Evolutionary conservation across 140 eudicot species (phyloP), one percentile per base, ranked within the genome.

Genomic region (Stevia rebaudiana): DNA sequence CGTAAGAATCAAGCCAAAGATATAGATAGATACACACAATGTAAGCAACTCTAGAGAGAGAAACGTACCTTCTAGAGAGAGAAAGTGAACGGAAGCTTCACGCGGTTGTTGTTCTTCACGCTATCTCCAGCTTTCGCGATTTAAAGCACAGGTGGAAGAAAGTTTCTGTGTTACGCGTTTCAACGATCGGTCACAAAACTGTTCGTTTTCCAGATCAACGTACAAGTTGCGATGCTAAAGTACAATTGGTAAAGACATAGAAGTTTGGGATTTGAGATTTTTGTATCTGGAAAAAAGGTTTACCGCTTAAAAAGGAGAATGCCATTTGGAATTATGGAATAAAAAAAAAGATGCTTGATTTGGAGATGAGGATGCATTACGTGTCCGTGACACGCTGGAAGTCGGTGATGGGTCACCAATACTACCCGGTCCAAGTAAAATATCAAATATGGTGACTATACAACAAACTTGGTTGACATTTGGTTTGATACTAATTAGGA

Each of bases 381-480:
- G 78, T 65, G 78, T 56, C 51, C 8, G 56, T 74, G 79, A 74
- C 69, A 74, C 68, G 73, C 13, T 74, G 79, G 73, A 41, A 8
- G 39, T 66, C 63, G 74, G 79, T 74, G 73, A 37, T 66, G 73
- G 72, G 61, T 17, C 39, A 11, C 63, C 25, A 33, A n/a, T 16
- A 31, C 13, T 30, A 28, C 22, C 23, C 22, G 62, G 42, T n/a
- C 62, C 15, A 31, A 33, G 7, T 33, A 33, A 33, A 33, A 33
- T 33, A n/a, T 31, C 5, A 36, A 33, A 16, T 33, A 33, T 11
- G 4, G 18, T 59, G 65, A 59, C 65, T 8, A 30, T 30, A 28
- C 62, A 55, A 55, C 62, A 28, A 28, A 55, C 62, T 28, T 6
- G 22, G 23, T 56, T 33, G 63, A 56, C 43, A 8, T 30, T 30